Evolutionary conservation across 2,329 filamentous ascomycete genomes (phyloP).

Genomic region (Bipolaris cookei): DNA sequence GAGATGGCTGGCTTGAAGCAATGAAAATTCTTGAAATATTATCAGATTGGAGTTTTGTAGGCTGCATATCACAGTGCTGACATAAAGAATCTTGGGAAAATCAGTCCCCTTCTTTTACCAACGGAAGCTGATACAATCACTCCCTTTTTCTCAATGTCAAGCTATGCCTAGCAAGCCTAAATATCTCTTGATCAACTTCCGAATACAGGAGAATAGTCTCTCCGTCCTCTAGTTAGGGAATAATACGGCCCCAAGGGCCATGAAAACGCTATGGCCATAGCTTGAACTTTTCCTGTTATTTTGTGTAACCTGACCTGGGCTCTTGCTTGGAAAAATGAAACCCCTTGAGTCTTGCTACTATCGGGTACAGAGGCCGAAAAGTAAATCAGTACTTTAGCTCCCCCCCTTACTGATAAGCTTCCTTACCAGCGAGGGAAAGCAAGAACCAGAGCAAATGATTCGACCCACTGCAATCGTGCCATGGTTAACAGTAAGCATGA

Average conservation of each 20-base stretch:
- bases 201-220: background rate
- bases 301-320: background rate
- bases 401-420: background rate
- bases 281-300: background rate
- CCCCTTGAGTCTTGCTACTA: background rate
- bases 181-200: background rate
- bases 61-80: too few relatives aligned
- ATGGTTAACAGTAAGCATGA: too few relatives aligned
- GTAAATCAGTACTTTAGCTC: background rate
- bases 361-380: background rate
- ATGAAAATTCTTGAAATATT: too few relatives aligned
- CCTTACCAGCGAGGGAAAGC: background rate
- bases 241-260: background rate
- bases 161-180: background rate
- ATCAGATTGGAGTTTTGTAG: too few relatives aligned
- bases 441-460: background rate
- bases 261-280: background rate
- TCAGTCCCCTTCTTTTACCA: too few relatives aligned
- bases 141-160: background rate
- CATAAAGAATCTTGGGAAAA: too few relatives aligned
- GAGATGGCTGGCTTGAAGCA: too few relatives aligned
- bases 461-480: background rate
- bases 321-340: background rate
- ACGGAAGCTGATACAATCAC: too few relatives aligned
- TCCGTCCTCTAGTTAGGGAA: background rate